These are phyloP conservation scores for Mercurialis annua DNA, from an alignment of 345 rosid species.

Conservation along the genomic window DNA sequence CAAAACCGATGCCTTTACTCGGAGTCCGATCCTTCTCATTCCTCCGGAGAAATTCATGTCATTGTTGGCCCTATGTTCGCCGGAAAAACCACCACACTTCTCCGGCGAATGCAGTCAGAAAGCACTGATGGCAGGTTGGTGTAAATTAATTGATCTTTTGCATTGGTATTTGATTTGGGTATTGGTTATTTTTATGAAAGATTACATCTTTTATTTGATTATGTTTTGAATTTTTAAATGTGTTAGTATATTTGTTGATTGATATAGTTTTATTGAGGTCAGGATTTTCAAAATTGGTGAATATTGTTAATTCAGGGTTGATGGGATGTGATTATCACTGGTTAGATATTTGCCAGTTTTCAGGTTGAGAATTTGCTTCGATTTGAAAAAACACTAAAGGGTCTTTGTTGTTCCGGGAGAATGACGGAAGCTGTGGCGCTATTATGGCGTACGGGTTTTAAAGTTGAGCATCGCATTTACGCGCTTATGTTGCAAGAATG, in stretches of 20 bases:
- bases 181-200: neutral
- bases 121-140: slow-evolving; percentile 53
- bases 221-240: neutral
- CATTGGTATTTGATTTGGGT: neutral
- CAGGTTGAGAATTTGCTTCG: slow-evolving; percentile 54
- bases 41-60: slow-evolving; percentile 67
- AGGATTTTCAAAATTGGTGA: neutral
- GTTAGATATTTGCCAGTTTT: slow-evolving; percentile 52
- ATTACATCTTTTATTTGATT: neutral
- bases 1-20: slow-evolving; percentile 28
- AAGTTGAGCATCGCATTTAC: slow-evolving; percentile 41
- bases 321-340: slow-evolving; percentile 10
- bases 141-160: neutral
- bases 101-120: slow-evolving; percentile 60
- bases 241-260: neutral
- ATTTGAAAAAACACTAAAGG: slow-evolving; percentile 48
- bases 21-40: slow-evolving; percentile 21
- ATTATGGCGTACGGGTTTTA: slow-evolving; percentile 37
- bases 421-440: slow-evolving; percentile 61
- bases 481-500: slow-evolving; percentile 68
- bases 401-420: slow-evolving; percentile 63
- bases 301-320: neutral
- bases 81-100: slow-evolving; percentile 68
- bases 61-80: slow-evolving; percentile 75
- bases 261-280: neutral